Conservation (phyloP, 148 eudicot species). For the Drosera capensis region DNA sequence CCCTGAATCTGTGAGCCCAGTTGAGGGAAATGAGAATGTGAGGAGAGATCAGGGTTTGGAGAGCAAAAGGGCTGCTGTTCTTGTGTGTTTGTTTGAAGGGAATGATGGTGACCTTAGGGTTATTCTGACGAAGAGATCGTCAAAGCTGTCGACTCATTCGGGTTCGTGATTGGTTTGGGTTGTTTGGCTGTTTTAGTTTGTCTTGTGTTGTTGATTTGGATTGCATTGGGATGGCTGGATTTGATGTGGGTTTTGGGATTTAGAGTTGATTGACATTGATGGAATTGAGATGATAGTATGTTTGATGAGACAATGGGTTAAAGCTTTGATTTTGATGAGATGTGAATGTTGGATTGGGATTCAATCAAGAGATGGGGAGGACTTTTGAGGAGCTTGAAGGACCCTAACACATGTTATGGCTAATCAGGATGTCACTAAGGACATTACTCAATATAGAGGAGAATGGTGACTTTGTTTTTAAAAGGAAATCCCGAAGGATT, state of each 20-base stretch:
- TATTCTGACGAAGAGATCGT: slow-evolving; percentile 42
- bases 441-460: too few species aligned
- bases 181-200: too few species aligned
- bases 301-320: too few species aligned
- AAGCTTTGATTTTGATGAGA: too few species aligned
- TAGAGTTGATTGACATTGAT: neutral
- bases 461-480: too few species aligned
- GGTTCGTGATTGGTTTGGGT: slow-evolving; percentile 20
- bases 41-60: slow-evolving; percentile 7
- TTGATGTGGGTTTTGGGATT: neutral
- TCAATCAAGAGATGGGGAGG: too few species aligned
- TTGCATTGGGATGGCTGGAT: neutral
- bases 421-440: too few species aligned
- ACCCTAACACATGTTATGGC: too few species aligned
- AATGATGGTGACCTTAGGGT: slow-evolving; percentile 33
- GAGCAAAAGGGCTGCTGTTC: slow-evolving; percentile 56
- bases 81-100: slow-evolving; percentile 56
- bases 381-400: too few species aligned
- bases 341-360: too few species aligned
- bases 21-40: slow-evolving; percentile 9
- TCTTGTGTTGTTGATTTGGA: neutral
- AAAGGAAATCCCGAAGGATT: too few species aligned
- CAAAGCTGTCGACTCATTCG: slow-evolving; percentile 38
- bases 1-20: slow-evolving; percentile 31
- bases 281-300: too few species aligned